These are phyloP conservation scores for Ascochyta rabiei DNA, from an alignment of 2,329 filamentous ascomycete genomes.

Conservation along the genomic window DNA sequence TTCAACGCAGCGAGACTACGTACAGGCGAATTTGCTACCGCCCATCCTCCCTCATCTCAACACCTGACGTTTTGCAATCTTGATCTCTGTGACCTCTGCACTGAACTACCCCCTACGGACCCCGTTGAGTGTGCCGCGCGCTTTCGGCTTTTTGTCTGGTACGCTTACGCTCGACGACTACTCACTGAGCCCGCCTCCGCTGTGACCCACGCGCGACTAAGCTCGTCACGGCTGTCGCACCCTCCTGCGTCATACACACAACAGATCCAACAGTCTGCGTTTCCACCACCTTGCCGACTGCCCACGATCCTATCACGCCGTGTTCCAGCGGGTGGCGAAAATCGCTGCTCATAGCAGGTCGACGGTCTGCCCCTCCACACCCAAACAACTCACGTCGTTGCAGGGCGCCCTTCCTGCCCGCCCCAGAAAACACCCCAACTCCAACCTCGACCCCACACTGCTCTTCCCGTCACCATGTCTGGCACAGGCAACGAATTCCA, in stretches of 20 bases:
- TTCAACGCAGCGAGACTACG: conserved; percentile 15
- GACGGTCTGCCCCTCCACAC: neutral
- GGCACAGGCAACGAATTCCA: conserved; percentile 48
- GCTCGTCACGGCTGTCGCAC: conserved; percentile 1
- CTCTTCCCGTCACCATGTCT: conserved; percentile 39
- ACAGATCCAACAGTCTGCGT: conserved; percentile 1
- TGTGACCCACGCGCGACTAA: conserved; percentile 17
- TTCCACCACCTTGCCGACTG: neutral
- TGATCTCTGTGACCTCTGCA: neutral
- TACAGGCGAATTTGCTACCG: conserved; percentile 19
- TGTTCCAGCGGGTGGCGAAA: conserved; percentile 13
- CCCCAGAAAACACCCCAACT: neutral
- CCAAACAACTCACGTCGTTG: neutral
- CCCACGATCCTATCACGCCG: conserved; percentile 1
- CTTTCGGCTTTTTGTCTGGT: neutral
- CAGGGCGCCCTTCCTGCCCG: neutral
- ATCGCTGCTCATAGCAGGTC: conserved; percentile 10
- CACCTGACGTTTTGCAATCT: conserved; percentile 1
- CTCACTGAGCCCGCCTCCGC: conserved; percentile 13
- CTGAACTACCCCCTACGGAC: conserved; percentile 2
- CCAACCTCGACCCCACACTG: conserved; percentile 21
- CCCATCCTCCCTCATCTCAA: conserved; percentile 20
- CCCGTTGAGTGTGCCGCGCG: conserved; percentile 16
- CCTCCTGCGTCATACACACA: conserved; percentile 19
- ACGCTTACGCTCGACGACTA: neutral